Base-by-base conservation (phyloP, 805 yeast genomes). In the Maudiozyma barnettii region DNA sequence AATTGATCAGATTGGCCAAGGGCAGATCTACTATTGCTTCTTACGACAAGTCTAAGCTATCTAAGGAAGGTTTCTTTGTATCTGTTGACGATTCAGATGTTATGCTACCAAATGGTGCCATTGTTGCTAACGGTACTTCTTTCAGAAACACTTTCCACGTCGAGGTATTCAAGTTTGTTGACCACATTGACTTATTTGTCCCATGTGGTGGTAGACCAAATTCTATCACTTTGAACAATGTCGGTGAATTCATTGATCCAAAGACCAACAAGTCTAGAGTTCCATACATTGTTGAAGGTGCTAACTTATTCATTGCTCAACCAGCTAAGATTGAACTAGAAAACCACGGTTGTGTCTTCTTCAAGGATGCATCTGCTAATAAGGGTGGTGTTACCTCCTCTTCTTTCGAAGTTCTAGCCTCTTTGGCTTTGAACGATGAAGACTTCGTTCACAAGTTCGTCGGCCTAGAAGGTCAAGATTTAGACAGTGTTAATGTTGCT, bases 131-230 rank as follows among this genome's bases (percentile, higher is more conserved):
- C 59, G 99, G 99, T 59, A 82, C 89, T 43, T 76, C 81, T 18
- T 93, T 90, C 73, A 81, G 99, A 71, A 93, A 91, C 70, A 76
- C 79, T 38, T 91, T 85, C 81, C 99, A 91, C 65, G 73, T 87
- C 54, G 78, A 80, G 55, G 64, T 84, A 50, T 76, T 79, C 51
- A 81, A 84, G 50, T 76, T 76, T 51, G 79, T 78, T 59, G 76
- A 78, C 41, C 75, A 76, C 30, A 74, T 89, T 51, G 89, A 88
- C 58, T 71, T 91, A 61, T 90, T 93, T 69, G 97, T 90, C 39
- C 99, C 99, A 49, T 91, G 99, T 69, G 99, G 99, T 67, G 99
- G 99, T 57, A 84, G 99, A 70, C 99, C 99, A 50, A 91, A 86
- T 57, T 95, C 98, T 19, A 81, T 91, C 65, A 95, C 90, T 66